These are phyloP conservation scores for Ceratocystis papillata DNA, from an alignment of 2,329 filamentous ascomycete species.

Conservation along the genomic window DNA sequence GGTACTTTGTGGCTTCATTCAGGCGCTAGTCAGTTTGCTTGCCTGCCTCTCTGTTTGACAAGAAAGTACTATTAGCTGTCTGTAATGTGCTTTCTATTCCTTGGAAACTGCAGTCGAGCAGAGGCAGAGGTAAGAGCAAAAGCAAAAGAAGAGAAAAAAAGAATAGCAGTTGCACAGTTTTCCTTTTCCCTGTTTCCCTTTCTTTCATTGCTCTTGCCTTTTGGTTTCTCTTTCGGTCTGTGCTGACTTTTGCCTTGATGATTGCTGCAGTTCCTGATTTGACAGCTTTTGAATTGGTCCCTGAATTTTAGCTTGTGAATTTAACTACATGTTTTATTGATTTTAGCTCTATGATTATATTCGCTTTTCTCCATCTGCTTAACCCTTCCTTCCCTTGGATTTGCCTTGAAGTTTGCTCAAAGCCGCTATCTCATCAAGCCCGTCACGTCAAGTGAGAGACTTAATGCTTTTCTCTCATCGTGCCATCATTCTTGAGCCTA, in stretches of 20 bases:
- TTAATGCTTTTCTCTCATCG: background rate
- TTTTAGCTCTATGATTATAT: background rate
- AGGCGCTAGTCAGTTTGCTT: background rate
- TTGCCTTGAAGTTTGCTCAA: background rate
- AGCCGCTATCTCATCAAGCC: background rate
- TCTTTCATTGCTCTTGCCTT: background rate
- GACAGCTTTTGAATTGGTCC: constrained; percentile 12
- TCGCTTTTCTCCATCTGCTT: background rate
- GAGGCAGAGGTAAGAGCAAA: background rate
- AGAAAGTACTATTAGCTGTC: background rate
- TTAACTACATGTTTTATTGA: background rate
- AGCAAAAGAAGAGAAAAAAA: background rate
- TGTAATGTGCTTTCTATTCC: constrained; percentile 2
- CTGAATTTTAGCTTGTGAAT: constrained; percentile 2
- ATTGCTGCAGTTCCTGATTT: constrained; percentile 5
- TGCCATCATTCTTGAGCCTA: background rate
- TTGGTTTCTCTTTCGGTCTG: background rate
- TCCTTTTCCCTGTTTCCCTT: background rate
- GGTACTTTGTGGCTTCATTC: constrained; percentile 7
- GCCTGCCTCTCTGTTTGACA: background rate
- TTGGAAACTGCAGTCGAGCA: background rate
- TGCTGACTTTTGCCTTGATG: constrained; percentile 13
- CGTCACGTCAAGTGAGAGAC: background rate
- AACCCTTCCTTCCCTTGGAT: background rate
- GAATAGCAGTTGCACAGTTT: background rate